Evolutionary conservation across 495 filamentous ascomycete species (phyloP).

Genomic region (Umbilicaria muhlenbergii): DNA sequence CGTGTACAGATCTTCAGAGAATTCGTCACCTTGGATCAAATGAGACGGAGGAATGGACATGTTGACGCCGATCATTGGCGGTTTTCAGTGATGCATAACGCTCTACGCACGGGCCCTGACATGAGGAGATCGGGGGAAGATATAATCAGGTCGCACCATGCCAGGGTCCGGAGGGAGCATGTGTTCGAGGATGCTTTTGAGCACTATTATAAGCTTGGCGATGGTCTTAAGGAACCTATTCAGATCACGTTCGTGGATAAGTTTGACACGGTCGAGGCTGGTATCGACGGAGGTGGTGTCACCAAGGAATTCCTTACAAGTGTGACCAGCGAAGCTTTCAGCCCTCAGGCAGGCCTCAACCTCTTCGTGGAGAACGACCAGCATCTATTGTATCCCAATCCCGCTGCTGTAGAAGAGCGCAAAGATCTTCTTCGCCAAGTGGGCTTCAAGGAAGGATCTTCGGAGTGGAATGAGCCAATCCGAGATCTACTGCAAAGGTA

Average conservation of each 20-base stretch:
- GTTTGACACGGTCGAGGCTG: constrained; percentile 74
- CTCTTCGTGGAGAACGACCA: constrained; percentile 80
- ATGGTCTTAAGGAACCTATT: constrained; percentile 87
- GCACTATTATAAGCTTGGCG: constrained; percentile 68
- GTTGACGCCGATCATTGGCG: constrained; percentile 73
- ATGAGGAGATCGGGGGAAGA: constrained; percentile 22
- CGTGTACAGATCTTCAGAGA: constrained; percentile 88
- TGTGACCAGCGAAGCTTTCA: constrained; percentile 77
- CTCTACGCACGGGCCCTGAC: constrained; percentile 23
- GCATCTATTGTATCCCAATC: constrained; percentile 82
- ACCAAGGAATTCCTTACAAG: constrained; percentile 96
- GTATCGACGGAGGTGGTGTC: constrained; percentile 93
- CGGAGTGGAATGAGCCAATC: constrained; percentile 41
- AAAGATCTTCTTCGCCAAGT: constrained; percentile 39
- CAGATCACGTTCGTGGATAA: constrained; percentile 94
- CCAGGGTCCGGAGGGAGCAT: constrained; percentile 62
- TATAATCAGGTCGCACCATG: constrained; percentile 56
- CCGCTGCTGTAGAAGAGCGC: constrained; percentile 58
- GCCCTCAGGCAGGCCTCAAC: constrained; percentile 29
- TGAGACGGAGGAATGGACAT: constrained; percentile 55
- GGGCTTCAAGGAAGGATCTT: constrained; percentile 34
- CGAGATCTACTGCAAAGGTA: constrained; percentile 55
- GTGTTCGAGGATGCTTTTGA: constrained; percentile 77
- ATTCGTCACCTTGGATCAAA: constrained; percentile 74
- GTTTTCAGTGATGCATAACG: constrained; percentile 32